Evolutionary conservation across 2,329 filamentous ascomycete species (phyloP).

Genomic region (Ilyonectria robusta): DNA sequence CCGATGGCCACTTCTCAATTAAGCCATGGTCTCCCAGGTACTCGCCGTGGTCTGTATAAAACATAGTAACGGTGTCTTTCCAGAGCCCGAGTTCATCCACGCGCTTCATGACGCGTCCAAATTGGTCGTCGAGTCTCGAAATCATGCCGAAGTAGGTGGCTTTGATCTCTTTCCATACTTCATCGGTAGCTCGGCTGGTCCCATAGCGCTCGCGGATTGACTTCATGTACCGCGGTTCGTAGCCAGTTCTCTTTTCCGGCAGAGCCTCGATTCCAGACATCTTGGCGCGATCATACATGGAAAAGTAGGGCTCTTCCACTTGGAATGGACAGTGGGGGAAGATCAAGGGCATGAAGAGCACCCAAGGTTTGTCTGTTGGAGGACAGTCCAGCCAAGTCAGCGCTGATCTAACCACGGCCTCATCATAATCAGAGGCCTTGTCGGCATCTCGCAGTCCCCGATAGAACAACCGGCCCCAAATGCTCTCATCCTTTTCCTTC

Average conservation of each 20-base stretch:
- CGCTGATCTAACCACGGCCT: conserved; percentile 57
- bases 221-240: conserved; percentile 60
- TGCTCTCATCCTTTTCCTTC: conserved; percentile 48
- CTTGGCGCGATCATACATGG: conserved; percentile 58
- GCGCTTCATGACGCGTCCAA: conserved; percentile 56
- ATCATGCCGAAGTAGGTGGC: conserved; percentile 65
- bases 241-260: conserved; percentile 53
- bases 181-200: conserved; percentile 55
- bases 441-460: conserved; percentile 55
- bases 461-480: conserved; percentile 60
- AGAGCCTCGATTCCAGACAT: conserved; percentile 37
- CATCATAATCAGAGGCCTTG: conserved; percentile 60
- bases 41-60: conserved; percentile 62
- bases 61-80: conserved; percentile 58
- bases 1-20: conserved; percentile 65
- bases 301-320: conserved; percentile 64
- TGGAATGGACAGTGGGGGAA: conserved; percentile 64
- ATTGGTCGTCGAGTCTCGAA: conserved; percentile 60
- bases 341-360: conserved; percentile 59
- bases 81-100: conserved; percentile 53
- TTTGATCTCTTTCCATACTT: conserved; percentile 60
- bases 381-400: conserved; percentile 60
- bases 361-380: conserved; percentile 57
- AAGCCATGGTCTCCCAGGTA: conserved; percentile 63
- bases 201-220: conserved; percentile 56